Base-by-base conservation (phyloP, 78 protist genomes). In the Protostelium mycophagum region DNA sequence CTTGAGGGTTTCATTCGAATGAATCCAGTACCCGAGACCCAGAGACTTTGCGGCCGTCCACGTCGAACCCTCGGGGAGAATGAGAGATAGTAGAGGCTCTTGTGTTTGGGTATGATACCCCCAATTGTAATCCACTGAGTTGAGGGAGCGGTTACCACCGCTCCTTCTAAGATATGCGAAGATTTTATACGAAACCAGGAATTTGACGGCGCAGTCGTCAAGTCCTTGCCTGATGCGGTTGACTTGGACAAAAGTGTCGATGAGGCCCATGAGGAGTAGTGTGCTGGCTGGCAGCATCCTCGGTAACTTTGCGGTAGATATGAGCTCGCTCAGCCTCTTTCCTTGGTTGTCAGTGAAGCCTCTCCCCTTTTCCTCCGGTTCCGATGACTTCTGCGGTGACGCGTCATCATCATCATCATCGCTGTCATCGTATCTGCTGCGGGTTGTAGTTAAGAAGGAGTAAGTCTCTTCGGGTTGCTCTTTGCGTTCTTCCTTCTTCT, bases 21-120 rank as follows among this genome's bases (percentile, higher is more conserved):
- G 85, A 34, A 91, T 91, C 94, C 94, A 91, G 1, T 89, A 87
- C 63, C 94, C 94, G 16, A 91, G 92, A 1, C 94, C 94, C 38
- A 91, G 35, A 36, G 89, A 90, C 36, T 39, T 37, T 0, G 87
- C 37, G 0, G 73, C 89, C 0, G 87, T 89, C 94, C 94, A 91
- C 34, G 73, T 86, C 83, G 94, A 91, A 38, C 87, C 89, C 0
- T 88, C 36, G 10, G 89, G 88, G 86, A 91, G 88, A 36, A 88
- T 83, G 16, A 28, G 83, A 39, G 83, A 39, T 9, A 91, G 63
- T 31, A 91, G 86, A 36, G 94, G 89, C 63, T 91, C 94, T 37
- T 91, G 94, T 0, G 91, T 89, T 28, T 91, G 92, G 0, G 91
- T 86, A 34, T 87, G 90, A 28, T 89, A 29, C 0, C 91, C 94